These are phyloP conservation scores for Vitis vinifera DNA, from an alignment of 164 flowering plant species.

Conservation along the genomic window DNA sequence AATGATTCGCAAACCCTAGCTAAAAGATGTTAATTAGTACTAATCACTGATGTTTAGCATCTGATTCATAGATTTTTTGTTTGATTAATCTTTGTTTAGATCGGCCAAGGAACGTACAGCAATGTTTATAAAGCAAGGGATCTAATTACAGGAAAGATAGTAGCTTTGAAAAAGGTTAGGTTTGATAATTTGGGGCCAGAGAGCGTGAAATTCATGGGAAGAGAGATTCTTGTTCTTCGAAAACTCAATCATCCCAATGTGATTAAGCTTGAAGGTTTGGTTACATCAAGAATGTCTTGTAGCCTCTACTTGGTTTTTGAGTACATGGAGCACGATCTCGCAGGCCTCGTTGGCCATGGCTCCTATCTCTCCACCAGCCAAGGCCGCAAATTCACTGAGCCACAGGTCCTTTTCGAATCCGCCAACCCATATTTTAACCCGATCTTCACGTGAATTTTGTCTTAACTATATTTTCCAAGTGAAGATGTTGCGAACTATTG, in stretches of 20 bases:
- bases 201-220: constrained; percentile 87
- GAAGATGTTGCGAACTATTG: not conserved
- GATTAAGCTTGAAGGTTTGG: constrained; percentile 81
- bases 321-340: constrained; percentile 95
- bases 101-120: constrained; percentile 97
- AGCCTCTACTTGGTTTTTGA: constrained; percentile 88
- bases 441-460: not conserved
- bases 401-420: constrained; percentile 58
- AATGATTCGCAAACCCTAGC: constrained; percentile 1
- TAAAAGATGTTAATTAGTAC: not conserved
- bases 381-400: constrained; percentile 66
- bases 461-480: not conserved
- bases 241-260: constrained; percentile 89
- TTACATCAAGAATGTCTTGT: constrained; percentile 87
- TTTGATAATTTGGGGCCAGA: constrained; percentile 93
- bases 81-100: constrained; percentile 33
- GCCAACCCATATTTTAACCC: not conserved
- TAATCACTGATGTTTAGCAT: not conserved
- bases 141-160: constrained; percentile 76
- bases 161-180: constrained; percentile 91
- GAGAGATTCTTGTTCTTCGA: constrained; percentile 80
- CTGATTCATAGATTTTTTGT: not conserved
- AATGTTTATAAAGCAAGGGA: constrained; percentile 94
- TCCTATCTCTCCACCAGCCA: constrained; percentile 45
- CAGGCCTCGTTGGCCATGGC: constrained; percentile 48